Percentiles rank a stretch among this genome's conserved stretches.
Evolutionary conservation across 1,139 yeast species (phyloP).

Genomic region (Kurtzmaniella quercitrusa): DNA sequence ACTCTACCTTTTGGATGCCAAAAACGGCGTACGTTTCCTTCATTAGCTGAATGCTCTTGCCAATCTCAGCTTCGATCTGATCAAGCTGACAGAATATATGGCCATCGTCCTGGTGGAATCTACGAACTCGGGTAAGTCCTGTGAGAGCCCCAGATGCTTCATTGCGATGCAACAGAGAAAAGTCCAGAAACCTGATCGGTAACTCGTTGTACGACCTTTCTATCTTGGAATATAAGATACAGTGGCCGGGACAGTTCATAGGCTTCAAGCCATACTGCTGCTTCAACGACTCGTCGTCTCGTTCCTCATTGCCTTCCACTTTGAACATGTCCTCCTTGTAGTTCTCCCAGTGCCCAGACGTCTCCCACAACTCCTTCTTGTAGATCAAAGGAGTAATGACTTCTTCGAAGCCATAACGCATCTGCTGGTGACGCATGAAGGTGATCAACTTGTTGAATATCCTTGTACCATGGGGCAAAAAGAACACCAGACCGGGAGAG

Average conservation of each 20-base stretch:
- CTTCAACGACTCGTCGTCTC: constrained; percentile 35
- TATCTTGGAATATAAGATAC: constrained; percentile 70
- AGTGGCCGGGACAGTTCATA: constrained; percentile 99
- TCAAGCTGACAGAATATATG: constrained; percentile 88
- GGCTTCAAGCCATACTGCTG: constrained; percentile 85
- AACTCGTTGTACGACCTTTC: constrained; percentile 91
- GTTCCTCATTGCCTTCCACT: constrained; percentile 51
- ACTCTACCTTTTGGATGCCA: constrained; percentile 64
- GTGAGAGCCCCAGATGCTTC: constrained; percentile 83
- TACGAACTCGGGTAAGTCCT: constrained; percentile 92
- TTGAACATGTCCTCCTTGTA: constrained; percentile 93
- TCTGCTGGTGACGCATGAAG: constrained; percentile 83
- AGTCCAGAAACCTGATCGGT: constrained; percentile 96
- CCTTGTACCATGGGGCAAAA: constrained; percentile 87
- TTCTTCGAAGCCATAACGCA: constrained; percentile 82
- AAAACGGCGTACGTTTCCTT: constrained; percentile 76
- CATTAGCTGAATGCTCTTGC: constrained; percentile 68
- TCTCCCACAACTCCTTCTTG: constrained; percentile 81
- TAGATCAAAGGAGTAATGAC: constrained; percentile 91
- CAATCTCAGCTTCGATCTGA: constrained; percentile 78
- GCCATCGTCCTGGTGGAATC: constrained; percentile 99
- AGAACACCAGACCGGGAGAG: constrained; percentile 87
- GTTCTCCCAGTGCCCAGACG: constrained; percentile 95
- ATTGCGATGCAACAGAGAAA: constrained; percentile 92
- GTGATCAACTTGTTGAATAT: constrained; percentile 72